Evolutionary conservation across 352 stramenopile species (phyloP).

Genomic region (Pythium dissotocum): DNA sequence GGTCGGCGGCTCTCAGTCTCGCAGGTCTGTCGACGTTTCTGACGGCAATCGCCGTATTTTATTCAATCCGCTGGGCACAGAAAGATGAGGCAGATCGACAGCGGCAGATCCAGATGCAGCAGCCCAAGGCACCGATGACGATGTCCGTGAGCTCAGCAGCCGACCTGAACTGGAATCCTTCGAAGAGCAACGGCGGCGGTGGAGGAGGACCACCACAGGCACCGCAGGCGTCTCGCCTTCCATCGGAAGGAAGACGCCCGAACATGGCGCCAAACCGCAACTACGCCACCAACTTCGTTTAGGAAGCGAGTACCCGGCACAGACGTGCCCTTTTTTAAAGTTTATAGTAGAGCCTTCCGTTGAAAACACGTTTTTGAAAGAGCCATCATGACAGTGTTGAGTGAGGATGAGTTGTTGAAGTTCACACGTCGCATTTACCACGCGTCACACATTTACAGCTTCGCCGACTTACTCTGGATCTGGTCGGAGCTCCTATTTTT

Average conservation of each 20-base stretch:
- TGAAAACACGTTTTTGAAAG: too few relatives aligned
- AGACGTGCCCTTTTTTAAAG: too few relatives aligned
- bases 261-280: constrained; percentile 4
- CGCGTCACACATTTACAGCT: background rate
- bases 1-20: constrained; percentile 33
- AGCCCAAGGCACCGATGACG: constrained; percentile 26
- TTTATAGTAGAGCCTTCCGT: too few relatives aligned
- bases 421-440: background rate
- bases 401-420: background rate
- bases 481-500: background rate
- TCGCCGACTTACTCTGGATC: background rate
- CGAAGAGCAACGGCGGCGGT: constrained; percentile 24
- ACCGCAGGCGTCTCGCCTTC: background rate
- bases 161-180: constrained; percentile 20
- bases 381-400: too few relatives aligned
- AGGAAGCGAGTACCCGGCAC: background rate
- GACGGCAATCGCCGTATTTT: constrained; percentile 36
- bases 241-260: background rate
- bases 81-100: constrained; percentile 22
- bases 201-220: constrained; percentile 25
- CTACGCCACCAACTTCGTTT: constrained; percentile 33
- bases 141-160: constrained; percentile 18
- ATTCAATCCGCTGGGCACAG: constrained; percentile 29
- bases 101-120: constrained; percentile 18
- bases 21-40: constrained; percentile 35